Conservation (phyloP, 1,139 yeast genomes). For the Kodamaea plutei region DNA sequence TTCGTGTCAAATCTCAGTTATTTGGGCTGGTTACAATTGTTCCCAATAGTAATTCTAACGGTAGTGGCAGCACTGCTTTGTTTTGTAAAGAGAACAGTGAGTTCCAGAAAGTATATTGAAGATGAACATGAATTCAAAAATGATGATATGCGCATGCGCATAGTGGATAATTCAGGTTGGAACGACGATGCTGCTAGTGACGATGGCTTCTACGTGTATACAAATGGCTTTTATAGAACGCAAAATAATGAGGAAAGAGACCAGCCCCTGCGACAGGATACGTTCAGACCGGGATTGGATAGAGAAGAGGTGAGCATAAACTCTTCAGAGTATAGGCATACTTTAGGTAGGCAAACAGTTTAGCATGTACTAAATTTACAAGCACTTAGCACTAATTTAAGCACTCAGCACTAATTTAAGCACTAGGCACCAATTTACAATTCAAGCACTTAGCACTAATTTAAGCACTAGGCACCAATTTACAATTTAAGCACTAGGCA, state of each 20-base stretch:
- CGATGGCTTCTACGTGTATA: conserved; percentile 44
- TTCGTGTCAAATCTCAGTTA: conserved; percentile 39
- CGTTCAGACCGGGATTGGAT: no score
- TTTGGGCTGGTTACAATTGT: conserved; percentile 43
- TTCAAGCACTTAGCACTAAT: no score
- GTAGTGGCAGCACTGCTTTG: conserved; percentile 36
- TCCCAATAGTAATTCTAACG: conserved; percentile 37
- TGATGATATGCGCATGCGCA: conserved; percentile 37
- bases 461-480: no score
- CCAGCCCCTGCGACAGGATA: conserved; percentile 3
- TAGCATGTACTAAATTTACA: no score
- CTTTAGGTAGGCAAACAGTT: no score
- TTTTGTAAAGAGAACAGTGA: conserved; percentile 37
- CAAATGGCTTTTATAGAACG: conserved; percentile 33
- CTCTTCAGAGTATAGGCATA: conserved; percentile 2
- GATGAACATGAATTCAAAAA: conserved; percentile 25
- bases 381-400: no score
- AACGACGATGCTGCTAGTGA: conserved; percentile 38
- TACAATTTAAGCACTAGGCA: no score
- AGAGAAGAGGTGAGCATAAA: conserved; percentile 5
- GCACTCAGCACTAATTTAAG: no score
- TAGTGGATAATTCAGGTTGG: conserved; percentile 17
- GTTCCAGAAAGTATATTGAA: conserved; percentile 36
- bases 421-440: no score
- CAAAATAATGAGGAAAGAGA: conserved; percentile 10